Percentiles rank a stretch among this genome's conserved stretches.
phyloP scores from a whole-genome alignment of 2,329 filamentous ascomycete genomes.

The Diaporthe vexans region DNA sequence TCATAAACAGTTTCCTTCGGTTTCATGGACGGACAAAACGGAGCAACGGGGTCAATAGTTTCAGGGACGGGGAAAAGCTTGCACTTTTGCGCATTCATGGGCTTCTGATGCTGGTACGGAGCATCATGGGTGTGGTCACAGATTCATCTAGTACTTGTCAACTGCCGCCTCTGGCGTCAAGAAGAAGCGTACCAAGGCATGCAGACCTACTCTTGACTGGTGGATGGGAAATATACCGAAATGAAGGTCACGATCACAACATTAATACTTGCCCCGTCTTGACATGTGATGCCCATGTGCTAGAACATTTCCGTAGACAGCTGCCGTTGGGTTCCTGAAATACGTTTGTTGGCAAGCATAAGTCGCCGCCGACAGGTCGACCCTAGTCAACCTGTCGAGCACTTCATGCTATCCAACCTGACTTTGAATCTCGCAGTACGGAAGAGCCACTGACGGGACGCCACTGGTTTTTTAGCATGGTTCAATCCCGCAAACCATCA shows the following conservation, averaged over 20 bases:
- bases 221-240: conserved; percentile 34
- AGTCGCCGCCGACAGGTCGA: not conserved
- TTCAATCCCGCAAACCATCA: no score
- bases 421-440: not conserved
- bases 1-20: conserved; percentile 55
- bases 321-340: not conserved
- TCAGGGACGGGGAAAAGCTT: conserved; percentile 39
- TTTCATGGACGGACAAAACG: conserved; percentile 42
- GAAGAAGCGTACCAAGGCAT: not conserved
- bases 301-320: rapidly evolving
- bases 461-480: not conserved
- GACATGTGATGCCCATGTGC: not conserved
- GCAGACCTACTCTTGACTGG: conserved; percentile 25
- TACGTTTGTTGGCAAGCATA: not conserved
- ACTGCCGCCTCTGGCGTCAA: conserved; percentile 14
- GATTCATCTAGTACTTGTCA: conserved; percentile 37
- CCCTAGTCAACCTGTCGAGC: not conserved
- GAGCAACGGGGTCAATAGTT: conserved; percentile 36
- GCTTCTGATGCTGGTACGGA: conserved; percentile 14
- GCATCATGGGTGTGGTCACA: conserved; percentile 31
- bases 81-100: conserved; percentile 32
- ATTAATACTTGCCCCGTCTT: not conserved
- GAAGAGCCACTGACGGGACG: not conserved
- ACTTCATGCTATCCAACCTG: not conserved
- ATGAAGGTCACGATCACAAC: conserved; percentile 38